Evolutionary conservation across 2,329 filamentous ascomycete genomes (phyloP).

Genomic region (Colletotrichum sp.): DNA sequence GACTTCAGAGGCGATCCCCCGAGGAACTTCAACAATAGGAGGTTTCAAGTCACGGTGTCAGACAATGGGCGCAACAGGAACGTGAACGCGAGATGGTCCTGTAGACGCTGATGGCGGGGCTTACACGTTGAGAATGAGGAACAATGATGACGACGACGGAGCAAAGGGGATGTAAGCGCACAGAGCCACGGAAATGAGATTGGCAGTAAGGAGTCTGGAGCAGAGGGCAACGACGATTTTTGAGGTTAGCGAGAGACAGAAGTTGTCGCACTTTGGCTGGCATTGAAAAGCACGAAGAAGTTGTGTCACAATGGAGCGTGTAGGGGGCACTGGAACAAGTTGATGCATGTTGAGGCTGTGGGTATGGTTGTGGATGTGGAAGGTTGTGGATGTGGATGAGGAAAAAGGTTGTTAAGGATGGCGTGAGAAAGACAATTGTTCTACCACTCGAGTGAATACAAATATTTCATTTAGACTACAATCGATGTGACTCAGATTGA

Average conservation of each 20-base stretch:
- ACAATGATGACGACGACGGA: not conserved
- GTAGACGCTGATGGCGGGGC: not conserved
- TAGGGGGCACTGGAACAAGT: not conserved
- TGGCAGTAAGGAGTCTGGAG: accelerated
- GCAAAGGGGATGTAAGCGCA: no score
- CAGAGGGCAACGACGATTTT: not conserved
- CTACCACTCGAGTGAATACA: no score
- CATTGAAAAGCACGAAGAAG: not conserved
- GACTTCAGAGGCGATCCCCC: not conserved
- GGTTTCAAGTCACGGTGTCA: not conserved
- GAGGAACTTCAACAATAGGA: not conserved
- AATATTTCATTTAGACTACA: no score
- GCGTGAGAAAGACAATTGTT: no score
- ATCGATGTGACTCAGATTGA: no score
- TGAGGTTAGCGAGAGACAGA: not conserved
- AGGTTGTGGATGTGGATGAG: no score
- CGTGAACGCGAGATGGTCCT: not conserved
- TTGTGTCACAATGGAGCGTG: not conserved
- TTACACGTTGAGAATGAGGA: no score
- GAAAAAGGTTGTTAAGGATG: no score
- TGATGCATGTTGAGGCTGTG: not conserved
- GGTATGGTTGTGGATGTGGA: not conserved
- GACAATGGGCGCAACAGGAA: not conserved
- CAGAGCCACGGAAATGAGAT: not conserved
- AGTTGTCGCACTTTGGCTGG: not conserved